A percentile compares a stretch with the other conserved stretches of the same genome.
phyloP scores from a whole-genome alignment of 73 alveolate genomes.

The Breviolum minutum region DNA sequence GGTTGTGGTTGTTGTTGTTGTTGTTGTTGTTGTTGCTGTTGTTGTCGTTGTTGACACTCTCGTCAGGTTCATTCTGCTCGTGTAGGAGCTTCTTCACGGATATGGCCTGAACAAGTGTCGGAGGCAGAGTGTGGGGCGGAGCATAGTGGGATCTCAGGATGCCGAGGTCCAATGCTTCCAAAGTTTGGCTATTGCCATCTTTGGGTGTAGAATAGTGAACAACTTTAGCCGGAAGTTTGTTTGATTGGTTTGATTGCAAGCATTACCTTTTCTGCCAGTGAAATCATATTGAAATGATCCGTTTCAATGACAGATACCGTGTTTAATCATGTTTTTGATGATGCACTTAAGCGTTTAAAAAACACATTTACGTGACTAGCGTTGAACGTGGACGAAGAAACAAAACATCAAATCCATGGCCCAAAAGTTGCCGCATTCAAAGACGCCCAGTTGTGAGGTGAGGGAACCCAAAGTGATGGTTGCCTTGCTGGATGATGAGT shows the following conservation, averaged over 20 bases:
- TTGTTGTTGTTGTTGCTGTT: neutral
- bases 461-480: slow-evolving; percentile 41
- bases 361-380: too few relatives aligned
- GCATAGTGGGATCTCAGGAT: neutral
- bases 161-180: neutral
- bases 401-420: neutral
- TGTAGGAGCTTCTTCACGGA: neutral
- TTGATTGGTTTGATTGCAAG: too few relatives aligned
- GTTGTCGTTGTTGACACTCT: neutral
- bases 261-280: too few relatives aligned
- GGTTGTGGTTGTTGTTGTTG: neutral
- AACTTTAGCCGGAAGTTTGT: too few relatives aligned
- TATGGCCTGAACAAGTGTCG: neutral
- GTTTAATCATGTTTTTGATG: neutral
- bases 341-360: neutral
- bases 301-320: too few relatives aligned
- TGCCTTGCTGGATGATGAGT: slow-evolving; percentile 73
- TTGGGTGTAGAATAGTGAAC: too few relatives aligned
- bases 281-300: too few relatives aligned
- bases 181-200: too few relatives aligned
- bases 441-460: neutral
- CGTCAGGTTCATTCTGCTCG: neutral
- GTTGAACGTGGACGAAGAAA: too few relatives aligned
- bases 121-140: neutral
- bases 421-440: too few relatives aligned